Percentiles rank a stretch among this genome's conserved stretches.
Conservation (phyloP, 139 green algal genomes). For the Choricystis sp. region DNA sequence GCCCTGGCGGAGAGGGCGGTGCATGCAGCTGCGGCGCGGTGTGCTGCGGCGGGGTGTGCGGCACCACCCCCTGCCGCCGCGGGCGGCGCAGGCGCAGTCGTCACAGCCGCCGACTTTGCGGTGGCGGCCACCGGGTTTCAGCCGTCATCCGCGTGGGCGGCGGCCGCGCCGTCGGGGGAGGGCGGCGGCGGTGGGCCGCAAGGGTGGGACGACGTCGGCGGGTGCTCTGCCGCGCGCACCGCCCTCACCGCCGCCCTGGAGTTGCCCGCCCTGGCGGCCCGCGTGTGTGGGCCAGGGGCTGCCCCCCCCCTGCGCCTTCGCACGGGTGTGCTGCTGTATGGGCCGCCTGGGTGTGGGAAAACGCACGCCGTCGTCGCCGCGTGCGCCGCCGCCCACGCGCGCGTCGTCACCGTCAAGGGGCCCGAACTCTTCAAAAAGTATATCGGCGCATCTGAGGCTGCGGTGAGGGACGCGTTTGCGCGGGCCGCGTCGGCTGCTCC, state of each 20-base stretch:
- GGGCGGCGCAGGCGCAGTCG: slow-evolving; percentile 13
- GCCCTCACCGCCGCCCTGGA: slow-evolving; percentile 68
- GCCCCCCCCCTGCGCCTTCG: slow-evolving; percentile 66
- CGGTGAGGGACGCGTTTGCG: slow-evolving; percentile 81
- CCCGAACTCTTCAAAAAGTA: slow-evolving; percentile 99
- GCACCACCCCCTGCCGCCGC: background rate
- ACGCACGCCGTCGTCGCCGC: slow-evolving; percentile 75
- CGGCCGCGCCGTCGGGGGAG: background rate
- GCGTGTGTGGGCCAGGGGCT: slow-evolving; percentile 1
- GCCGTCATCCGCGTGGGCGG: background rate
- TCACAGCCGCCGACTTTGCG: slow-evolving; percentile 52
- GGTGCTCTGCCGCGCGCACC: slow-evolving; percentile 50
- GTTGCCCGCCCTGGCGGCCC: slow-evolving; percentile 37
- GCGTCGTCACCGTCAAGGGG: slow-evolving; percentile 66
- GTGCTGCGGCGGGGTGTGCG: slow-evolving; percentile 5
- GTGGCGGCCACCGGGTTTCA: slow-evolving; percentile 14
- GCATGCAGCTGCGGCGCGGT: slow-evolving; percentile 22
- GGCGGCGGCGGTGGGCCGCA: background rate
- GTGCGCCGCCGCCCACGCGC: slow-evolving; percentile 48
- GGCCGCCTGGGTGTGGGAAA: slow-evolving; percentile 91
- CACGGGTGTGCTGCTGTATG: slow-evolving; percentile 88
- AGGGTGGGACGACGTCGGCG: slow-evolving; percentile 73
- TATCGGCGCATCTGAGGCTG: slow-evolving; percentile 82
- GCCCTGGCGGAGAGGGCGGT: slow-evolving; percentile 50
- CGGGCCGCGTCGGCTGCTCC: slow-evolving; percentile 65